Percentiles rank a stretch among this genome's conserved stretches.
These are phyloP conservation scores for Tylopilus rubrobrunneus DNA, from an alignment of 768 basidiomycete species.

Conservation along the genomic window DNA sequence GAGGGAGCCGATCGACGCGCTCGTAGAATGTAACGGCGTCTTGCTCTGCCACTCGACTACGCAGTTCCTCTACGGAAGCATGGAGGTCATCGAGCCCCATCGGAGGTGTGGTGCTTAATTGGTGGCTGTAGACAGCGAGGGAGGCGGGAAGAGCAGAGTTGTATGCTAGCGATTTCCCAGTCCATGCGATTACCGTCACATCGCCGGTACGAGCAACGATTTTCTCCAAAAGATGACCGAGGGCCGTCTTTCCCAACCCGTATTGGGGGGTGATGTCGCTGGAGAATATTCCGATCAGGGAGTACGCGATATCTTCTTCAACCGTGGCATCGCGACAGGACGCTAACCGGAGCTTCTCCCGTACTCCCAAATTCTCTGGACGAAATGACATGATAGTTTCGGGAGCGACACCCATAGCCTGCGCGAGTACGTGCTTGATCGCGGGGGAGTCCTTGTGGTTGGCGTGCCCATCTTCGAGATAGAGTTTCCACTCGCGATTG, in stretches of 20 bases:
- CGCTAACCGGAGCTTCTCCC: slow-evolving; percentile 9
- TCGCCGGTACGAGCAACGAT: slow-evolving; percentile 6
- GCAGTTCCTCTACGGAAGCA: neutral
- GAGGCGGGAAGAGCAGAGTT: slow-evolving; percentile 7
- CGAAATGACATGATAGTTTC: neutral
- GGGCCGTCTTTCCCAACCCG: slow-evolving; percentile 1
- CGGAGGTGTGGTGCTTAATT: neutral
- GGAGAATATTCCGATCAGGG: slow-evolving; percentile 2
- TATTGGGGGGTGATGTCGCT: slow-evolving; percentile 5
- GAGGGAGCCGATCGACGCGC: neutral
- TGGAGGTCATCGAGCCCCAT: neutral
- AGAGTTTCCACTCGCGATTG: slow-evolving; percentile 6
- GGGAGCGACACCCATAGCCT: slow-evolving; percentile 3
- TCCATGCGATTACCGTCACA: slow-evolving; percentile 9
- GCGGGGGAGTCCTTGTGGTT: slow-evolving; percentile 3
- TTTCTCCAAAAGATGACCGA: slow-evolving; percentile 7
- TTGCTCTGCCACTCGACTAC: neutral
- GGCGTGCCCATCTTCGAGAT: neutral
- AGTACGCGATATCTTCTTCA: slow-evolving; percentile 4
- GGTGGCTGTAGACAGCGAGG: slow-evolving; percentile 4
- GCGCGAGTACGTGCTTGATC: slow-evolving; percentile 8
- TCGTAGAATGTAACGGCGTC: neutral
- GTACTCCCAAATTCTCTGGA: slow-evolving; percentile 1
- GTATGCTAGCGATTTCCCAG: slow-evolving; percentile 3
- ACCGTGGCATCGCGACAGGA: slow-evolving; percentile 1